Conservation (phyloP, 805 yeast genomes). For the Kluyveromyces starmeri region DNA sequence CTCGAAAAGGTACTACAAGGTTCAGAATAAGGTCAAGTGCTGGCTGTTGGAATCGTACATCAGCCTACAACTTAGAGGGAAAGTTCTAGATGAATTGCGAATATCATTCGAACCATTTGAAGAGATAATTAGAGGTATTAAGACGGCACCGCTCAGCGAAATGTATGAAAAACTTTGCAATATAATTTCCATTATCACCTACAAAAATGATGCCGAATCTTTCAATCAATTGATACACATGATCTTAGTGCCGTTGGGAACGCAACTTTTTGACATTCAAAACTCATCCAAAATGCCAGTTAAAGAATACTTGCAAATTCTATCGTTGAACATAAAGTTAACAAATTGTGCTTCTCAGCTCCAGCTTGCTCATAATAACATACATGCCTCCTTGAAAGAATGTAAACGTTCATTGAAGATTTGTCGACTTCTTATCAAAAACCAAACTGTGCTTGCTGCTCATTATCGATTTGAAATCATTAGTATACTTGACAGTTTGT, state of each 20-base stretch:
- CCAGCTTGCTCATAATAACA: conserved; percentile 12
- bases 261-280: conserved; percentile 20
- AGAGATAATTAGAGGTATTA: not conserved
- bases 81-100: not conserved
- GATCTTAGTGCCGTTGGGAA: conserved; percentile 10
- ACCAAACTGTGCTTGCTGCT: conserved; percentile 20
- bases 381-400: conserved; percentile 27
- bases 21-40: conserved; percentile 4
- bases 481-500: conserved; percentile 30
- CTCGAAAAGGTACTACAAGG: not conserved
- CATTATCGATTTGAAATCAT: conserved; percentile 33
- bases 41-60: conserved; percentile 11
- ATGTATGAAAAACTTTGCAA: conserved; percentile 8
- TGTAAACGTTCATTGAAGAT: conserved; percentile 43
- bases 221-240: conserved; percentile 16
- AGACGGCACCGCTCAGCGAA: not conserved
- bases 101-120: not conserved
- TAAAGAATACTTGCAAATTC: conserved; percentile 17
- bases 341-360: conserved; percentile 16
- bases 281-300: conserved; percentile 16
- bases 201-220: conserved; percentile 10
- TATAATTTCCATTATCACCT: conserved; percentile 6
- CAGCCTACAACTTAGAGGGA: conserved; percentile 14
- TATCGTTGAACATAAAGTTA: conserved; percentile 23
- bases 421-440: conserved; percentile 43